These are phyloP conservation scores for Populus hybrid DNA, from an alignment of 441 rosid genomes.

Conservation along the genomic window DNA sequence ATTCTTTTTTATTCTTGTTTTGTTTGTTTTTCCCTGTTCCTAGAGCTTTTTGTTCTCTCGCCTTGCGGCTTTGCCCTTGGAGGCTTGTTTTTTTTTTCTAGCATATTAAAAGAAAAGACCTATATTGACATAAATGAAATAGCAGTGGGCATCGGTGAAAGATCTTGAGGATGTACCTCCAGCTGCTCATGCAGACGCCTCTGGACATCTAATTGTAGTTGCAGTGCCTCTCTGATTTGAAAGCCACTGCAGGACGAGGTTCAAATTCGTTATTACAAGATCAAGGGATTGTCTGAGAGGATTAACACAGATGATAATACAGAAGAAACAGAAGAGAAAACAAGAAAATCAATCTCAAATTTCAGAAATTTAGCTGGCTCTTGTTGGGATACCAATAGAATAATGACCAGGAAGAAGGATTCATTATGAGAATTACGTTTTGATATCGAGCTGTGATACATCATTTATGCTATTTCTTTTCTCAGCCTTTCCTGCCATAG, in stretches of 20 bases:
- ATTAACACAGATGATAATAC: too few species aligned
- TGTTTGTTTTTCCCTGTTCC: neutral
- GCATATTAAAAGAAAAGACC: neutral
- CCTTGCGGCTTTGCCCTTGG: too few species aligned
- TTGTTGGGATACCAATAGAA: neutral
- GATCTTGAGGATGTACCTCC: conserved; percentile 46
- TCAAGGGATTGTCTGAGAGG: neutral
- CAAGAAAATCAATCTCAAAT: neutral
- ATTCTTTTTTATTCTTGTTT: too few species aligned
- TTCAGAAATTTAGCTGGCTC: neutral
- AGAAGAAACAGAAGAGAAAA: neutral
- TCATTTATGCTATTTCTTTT: conserved; percentile 42
- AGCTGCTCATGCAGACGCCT: conserved; percentile 85
- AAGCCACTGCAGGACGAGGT: conserved; percentile 42
- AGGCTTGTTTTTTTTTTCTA: too few species aligned
- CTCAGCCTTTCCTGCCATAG: conserved; percentile 56
- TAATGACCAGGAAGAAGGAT: neutral
- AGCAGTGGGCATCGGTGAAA: neutral
- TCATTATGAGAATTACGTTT: conserved; percentile 38
- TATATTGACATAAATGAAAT: neutral
- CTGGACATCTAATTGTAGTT: conserved; percentile 79
- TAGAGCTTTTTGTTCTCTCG: neutral
- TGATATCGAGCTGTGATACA: conserved; percentile 44
- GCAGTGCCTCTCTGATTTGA: conserved; percentile 75
- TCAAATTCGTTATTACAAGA: conserved; percentile 4